Evolutionary conservation across 768 basidiomycete species (phyloP), one percentile per base, ranked within the genome.

Genomic region (Mycena latifolia): DNA sequence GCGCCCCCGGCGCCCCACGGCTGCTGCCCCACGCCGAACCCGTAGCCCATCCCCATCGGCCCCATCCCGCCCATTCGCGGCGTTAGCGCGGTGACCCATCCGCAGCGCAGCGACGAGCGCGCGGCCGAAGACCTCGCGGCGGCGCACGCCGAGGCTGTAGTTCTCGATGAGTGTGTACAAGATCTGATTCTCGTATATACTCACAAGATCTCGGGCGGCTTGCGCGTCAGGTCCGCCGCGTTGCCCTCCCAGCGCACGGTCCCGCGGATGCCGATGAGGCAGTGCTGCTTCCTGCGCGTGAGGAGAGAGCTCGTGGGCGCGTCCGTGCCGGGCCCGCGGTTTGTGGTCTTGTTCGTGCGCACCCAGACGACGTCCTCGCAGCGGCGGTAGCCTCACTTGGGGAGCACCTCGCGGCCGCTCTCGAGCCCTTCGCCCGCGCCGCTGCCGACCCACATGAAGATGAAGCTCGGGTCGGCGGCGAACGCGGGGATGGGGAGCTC

Each of bases 311-410:
- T 92, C 10, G 93, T 96, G 12, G 94, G 92, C 2, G 91, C 89
- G 75, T 95, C 94, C 48, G 92, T 93, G 61, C 92, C 93, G 57
- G 94, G 91, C 2, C 93, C 93, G 18, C 82, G 82, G 75, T 92
- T 92, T 25, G 81, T 84, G 24, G 78, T 83, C 65, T 85, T 85
- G 75, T 98, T 99, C 50, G 95, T 96, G 81, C 95, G 95, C 60
- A 98, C 92, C 96, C 96, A 99, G 6, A 98, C 94, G n/a, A 99
- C 93, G 75, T 99, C 98, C 73, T 99, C 98, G 72, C 95, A 98
- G 55, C 98, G 80, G 46, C 95, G 82, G 75, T 95, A 97, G 5
- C 97, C 98, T 96, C 97, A 99, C 77, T 89, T 92, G 2, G 91
- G 92, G 41, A 99, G 85, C 29, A 96, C 82, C 77, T 98, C 97